Evolutionary conservation across 2,329 filamentous ascomycete species (phyloP).

Genomic region (Fusarium sp.): DNA sequence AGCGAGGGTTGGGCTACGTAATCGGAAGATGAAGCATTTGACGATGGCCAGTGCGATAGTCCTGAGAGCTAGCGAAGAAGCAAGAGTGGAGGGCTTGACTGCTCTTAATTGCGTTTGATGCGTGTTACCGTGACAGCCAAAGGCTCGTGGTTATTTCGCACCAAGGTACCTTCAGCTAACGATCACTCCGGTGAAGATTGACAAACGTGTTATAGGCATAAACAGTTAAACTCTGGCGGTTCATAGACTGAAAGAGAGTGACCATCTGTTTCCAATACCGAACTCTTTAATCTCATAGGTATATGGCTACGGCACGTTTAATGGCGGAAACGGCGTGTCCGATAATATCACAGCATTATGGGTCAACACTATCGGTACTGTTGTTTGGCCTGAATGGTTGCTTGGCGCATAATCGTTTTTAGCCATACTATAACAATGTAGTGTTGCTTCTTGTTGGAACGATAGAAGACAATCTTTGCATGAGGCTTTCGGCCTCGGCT

Average conservation of each 20-base stretch:
- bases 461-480: not conserved
- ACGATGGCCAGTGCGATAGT: not conserved
- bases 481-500: not conserved
- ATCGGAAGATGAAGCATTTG: not conserved
- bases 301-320: too few relatives aligned
- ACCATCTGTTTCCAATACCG: not conserved
- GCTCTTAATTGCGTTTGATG: not conserved
- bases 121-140: not conserved
- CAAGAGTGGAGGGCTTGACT: not conserved
- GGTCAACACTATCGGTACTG: not conserved
- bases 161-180: not conserved
- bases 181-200: not conserved
- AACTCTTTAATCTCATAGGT: too few relatives aligned
- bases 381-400: not conserved
- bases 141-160: not conserved
- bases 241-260: too few relatives aligned
- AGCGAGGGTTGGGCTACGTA: not conserved
- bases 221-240: too few relatives aligned
- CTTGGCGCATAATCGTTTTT: not conserved
- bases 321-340: not conserved
- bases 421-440: not conserved
- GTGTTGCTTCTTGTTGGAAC: not conserved
- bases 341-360: not conserved
- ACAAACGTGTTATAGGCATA: not conserved
- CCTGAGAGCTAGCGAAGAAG: not conserved